phyloP scores from a whole-genome alignment of 2,329 filamentous ascomycete species.

The Xylariaceae sp. region DNA sequence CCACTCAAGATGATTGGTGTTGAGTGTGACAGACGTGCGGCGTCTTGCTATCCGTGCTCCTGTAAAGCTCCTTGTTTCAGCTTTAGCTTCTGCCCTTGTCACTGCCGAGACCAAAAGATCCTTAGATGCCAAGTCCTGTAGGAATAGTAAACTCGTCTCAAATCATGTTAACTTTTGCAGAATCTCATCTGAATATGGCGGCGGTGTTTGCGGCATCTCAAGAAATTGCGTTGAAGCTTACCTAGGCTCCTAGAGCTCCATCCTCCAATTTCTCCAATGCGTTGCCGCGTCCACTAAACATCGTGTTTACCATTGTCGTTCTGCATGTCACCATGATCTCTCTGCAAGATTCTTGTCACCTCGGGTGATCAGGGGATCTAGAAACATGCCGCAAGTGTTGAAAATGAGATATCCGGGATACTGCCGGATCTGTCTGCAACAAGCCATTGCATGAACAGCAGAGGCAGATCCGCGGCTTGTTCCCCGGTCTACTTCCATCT shows the following conservation, averaged over 20 bases:
- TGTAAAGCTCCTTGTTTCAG: slow-evolving; percentile 10
- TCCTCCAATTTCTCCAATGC: not conserved
- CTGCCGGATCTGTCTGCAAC: not conserved
- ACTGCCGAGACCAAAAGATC: not conserved
- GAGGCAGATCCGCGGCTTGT: slow-evolving; percentile 5
- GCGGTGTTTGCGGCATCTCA: slow-evolving; percentile 1
- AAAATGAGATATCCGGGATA: not conserved
- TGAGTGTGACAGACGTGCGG: slow-evolving; percentile 1
- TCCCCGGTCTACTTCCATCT: too few species aligned
- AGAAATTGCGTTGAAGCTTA: not conserved
- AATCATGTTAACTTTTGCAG: slow-evolving; percentile 9
- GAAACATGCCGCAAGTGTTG: slow-evolving; percentile 11
- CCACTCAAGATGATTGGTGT: too few species aligned
- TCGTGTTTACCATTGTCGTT: slow-evolving; percentile 9
- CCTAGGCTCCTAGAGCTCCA: not conserved
- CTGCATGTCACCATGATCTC: slow-evolving; percentile 9
- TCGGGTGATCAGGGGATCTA: slow-evolving; percentile 18
- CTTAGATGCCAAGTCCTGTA: not conserved
- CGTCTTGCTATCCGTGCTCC: slow-evolving; percentile 6
- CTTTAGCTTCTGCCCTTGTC: slow-evolving; percentile 1
- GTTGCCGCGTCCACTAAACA: slow-evolving; percentile 8
- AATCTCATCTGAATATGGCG: slow-evolving; percentile 1
- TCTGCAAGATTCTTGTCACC: slow-evolving; percentile 2
- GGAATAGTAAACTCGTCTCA: slow-evolving; percentile 4
- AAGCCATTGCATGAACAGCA: slow-evolving; percentile 7